Conservation (phyloP, 139 green algal genomes). For the Nannochloris sp. region DNA sequence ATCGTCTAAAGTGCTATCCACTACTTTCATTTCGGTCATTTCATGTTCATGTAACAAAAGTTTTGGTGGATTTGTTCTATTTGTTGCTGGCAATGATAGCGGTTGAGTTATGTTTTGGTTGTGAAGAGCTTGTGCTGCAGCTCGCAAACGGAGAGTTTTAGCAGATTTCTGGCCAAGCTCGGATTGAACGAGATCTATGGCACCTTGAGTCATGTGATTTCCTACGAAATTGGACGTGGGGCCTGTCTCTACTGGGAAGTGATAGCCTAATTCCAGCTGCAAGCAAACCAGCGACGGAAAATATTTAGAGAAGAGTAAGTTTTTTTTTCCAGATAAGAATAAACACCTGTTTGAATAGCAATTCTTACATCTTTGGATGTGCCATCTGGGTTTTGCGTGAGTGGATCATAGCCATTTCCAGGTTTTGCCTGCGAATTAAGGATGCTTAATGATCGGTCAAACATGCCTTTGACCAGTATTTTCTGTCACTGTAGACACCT, state of each 20-base stretch:
- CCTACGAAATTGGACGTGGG: conserved; percentile 83
- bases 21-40: no score
- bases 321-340: background rate
- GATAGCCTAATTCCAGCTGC: conserved; percentile 49
- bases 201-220: conserved; percentile 74
- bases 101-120: no score
- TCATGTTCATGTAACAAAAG: no score
- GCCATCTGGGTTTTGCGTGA: conserved; percentile 31
- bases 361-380: conserved; percentile 9
- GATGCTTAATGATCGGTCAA: background rate
- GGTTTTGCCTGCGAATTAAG: conserved; percentile 9
- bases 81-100: no score
- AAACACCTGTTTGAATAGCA: background rate
- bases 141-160: no score
- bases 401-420: conserved; percentile 22
- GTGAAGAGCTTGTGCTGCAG: no score
- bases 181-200: conserved; percentile 71
- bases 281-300: background rate
- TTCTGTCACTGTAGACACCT: no score
- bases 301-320: background rate
- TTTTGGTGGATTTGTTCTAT: no score
- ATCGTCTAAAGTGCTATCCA: no score
- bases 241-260: conserved; percentile 49
- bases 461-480: no score
- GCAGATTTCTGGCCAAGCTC: conserved; percentile 4